Evolutionary conservation across 2,329 filamentous ascomycete species (phyloP).

Genomic region (Knufia fluminis): DNA sequence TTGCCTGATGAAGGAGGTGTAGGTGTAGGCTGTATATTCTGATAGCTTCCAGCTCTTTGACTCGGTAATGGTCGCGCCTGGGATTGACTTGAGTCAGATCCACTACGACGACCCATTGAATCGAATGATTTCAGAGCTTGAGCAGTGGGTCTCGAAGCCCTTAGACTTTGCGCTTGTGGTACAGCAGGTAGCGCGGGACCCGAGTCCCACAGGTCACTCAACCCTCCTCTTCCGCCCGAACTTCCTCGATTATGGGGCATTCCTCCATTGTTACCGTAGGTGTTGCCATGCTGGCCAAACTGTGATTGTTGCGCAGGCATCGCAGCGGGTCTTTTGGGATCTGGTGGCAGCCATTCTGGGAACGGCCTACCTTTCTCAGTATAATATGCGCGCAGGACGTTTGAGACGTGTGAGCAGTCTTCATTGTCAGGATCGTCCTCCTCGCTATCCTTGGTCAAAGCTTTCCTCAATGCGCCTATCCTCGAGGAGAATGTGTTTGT

Average conservation of each 20-base stretch:
- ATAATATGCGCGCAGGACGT: constrained; percentile 89
- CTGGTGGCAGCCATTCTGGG: constrained; percentile 79
- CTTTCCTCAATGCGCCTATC: constrained; percentile 53
- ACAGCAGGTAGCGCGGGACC: constrained; percentile 22
- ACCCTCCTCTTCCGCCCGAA: constrained; percentile 36
- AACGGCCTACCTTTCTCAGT: constrained; percentile 72
- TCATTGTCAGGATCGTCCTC: constrained; percentile 52
- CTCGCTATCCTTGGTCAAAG: constrained; percentile 59
- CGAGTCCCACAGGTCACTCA: constrained; percentile 53
- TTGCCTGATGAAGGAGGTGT: constrained; percentile 27
- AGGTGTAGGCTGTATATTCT: constrained; percentile 41
- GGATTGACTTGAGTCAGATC: constrained; percentile 7
- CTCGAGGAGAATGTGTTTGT: constrained; percentile 53
- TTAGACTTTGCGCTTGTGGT: constrained; percentile 21
- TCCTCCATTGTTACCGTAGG: constrained; percentile 25
- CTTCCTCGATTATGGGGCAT: constrained; percentile 27
- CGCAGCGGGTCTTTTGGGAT: constrained; percentile 64
- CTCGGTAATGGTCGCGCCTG: constrained; percentile 56
- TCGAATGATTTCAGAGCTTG: constrained; percentile 18
- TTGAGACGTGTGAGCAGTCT: constrained; percentile 90
- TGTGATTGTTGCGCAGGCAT: constrained; percentile 37
- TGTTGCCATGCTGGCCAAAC: constrained; percentile 44
- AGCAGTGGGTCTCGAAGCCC: constrained; percentile 27
- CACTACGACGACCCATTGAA: constrained; percentile 13
- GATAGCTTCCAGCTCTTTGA: constrained; percentile 66